These are phyloP conservation scores for Aspergillus quadricinctus DNA, from an alignment of 2,329 filamentous ascomycete species.

Conservation along the genomic window DNA sequence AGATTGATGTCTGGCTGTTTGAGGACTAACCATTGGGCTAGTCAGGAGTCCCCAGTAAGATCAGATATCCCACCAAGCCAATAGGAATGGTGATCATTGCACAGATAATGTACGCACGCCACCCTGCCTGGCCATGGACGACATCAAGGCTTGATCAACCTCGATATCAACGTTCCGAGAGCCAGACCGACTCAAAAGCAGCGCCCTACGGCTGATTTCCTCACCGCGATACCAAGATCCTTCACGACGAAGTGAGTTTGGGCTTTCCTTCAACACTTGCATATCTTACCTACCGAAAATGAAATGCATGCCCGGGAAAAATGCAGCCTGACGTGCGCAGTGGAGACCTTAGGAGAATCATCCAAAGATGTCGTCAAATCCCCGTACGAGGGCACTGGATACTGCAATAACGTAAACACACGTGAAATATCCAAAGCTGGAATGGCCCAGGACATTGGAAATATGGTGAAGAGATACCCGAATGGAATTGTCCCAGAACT, in stretches of 20 bases:
- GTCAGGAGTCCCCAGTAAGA: slow-evolving; percentile 51
- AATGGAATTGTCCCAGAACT: slow-evolving; percentile 51
- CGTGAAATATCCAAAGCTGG: slow-evolving; percentile 51
- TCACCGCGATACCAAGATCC: slow-evolving; percentile 49
- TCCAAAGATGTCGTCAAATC: slow-evolving; percentile 42
- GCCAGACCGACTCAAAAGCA: slow-evolving; percentile 51
- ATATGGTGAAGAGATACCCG: slow-evolving; percentile 46
- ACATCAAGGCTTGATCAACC: slow-evolving; percentile 48
- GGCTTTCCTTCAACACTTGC: neutral
- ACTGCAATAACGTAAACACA: slow-evolving; percentile 54
- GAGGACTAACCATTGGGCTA: slow-evolving; percentile 49
- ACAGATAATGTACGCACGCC: slow-evolving; percentile 56
- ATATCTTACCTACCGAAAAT: slow-evolving; percentile 24
- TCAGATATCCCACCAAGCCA: slow-evolving; percentile 47
- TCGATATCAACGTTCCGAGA: slow-evolving; percentile 50
- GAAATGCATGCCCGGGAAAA: slow-evolving; percentile 37
- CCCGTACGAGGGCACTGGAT: slow-evolving; percentile 45
- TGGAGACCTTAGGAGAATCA: too few relatives aligned
- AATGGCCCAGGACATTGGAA: slow-evolving; percentile 48
- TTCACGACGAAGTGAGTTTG: neutral
- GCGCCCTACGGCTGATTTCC: slow-evolving; percentile 47
- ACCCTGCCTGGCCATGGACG: slow-evolving; percentile 45
- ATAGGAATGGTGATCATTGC: slow-evolving; percentile 54
- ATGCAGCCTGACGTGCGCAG: slow-evolving; percentile 23
- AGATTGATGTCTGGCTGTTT: slow-evolving; percentile 46